Evolutionary conservation across 2,329 filamentous ascomycete species (phyloP), one percentile per base, ranked within the genome.

Genomic region (Claviceps digitariae): DNA sequence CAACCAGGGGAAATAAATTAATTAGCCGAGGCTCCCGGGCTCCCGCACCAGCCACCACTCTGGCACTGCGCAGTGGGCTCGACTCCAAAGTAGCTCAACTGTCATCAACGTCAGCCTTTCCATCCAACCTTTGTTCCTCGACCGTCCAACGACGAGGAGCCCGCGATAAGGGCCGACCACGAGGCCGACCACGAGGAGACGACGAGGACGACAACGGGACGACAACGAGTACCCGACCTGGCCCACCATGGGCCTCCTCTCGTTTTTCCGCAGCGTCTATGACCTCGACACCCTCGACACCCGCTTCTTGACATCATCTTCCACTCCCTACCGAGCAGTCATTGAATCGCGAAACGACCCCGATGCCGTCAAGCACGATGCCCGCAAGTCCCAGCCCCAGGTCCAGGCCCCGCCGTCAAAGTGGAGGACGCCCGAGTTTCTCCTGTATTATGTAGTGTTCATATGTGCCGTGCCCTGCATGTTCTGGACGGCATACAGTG

Each of bases 361-460:
- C 29, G 60, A 61, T 54, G 62, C 67, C 54, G 52, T 61, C 60
- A 65, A 65, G 55, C 59, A 66, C 52, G 54, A 63, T 43, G 52
- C 60, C 15, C 52, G 61, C 52, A 74, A 74, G 67, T 71, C 64
- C 48, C 68, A 74, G 67, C 71, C 64, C 48, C 68, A 66, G 56
- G 65, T 63, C 44, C 66, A 67, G 63, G 76, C 67, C 53, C 74
- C 78, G 56, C 79, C 82, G 38, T 78, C 90, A 45, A 85, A 79
- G 82, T 98, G 91, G 91, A 81, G 77, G 25, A 94, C 90, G 0
- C 77, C 78, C 2, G 93, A 98, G 70, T 97, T 93, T 72, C 85
- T 81, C 65, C 61, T 90, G 52, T 97, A 98, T 72, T 86, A 83
- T 60, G 48, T 85, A 21, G 69, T 87, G 59, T 79, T 96, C 61